Base-by-base conservation (phyloP, 2,329 filamentous ascomycete species). In the Ophiostoma ulmi region DNA sequence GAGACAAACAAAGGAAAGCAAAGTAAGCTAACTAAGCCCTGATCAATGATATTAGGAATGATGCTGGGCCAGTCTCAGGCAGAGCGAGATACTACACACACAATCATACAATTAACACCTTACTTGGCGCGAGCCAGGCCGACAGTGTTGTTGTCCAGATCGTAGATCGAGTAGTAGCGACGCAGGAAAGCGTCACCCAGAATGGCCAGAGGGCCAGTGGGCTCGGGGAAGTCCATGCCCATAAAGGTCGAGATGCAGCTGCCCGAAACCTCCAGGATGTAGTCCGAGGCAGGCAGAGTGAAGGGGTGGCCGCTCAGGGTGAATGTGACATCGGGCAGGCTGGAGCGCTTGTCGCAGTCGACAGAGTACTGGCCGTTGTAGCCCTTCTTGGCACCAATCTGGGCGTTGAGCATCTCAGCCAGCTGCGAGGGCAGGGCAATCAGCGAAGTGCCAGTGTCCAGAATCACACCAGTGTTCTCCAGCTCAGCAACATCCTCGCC, bases 221-320 rank as follows among this genome's bases (percentile, higher is more conserved):
- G 93, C 78, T 90, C 91, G 71, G 93, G 91, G 83, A 93, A 89
- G 80, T 94, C 95, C 90, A 98, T 97, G 77, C 93, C 94, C 89
- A 97, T 96, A 84, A 99, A 97, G 76, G 93, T 91, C 73, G 93
- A 97, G 81, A 99, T 97, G 82, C 95, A 99, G 80, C 90, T 94
- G 76, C 94, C 95, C 79, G 94, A 91, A 63, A 97, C 88, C 82
- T 99, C 94, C 58, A 99, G 89, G 76, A 97, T 94, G 85, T 99
- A 99, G 84, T 99, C 95, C 75, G 90, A 90, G 20, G 95, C 84
- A 71, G 86, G 84, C 76, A 99, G 97, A 79, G 89, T 91, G 85
- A 98, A 99, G 85, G 97, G 92, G 83, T 97, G 88, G 74, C 95
- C 95, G 75, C 88, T 89, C 68, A 99, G 88, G 74, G 87, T 94